These are phyloP conservation scores for Choricystis sp. DNA, from an alignment of 139 green algal genomes.

Conservation along the genomic window DNA sequence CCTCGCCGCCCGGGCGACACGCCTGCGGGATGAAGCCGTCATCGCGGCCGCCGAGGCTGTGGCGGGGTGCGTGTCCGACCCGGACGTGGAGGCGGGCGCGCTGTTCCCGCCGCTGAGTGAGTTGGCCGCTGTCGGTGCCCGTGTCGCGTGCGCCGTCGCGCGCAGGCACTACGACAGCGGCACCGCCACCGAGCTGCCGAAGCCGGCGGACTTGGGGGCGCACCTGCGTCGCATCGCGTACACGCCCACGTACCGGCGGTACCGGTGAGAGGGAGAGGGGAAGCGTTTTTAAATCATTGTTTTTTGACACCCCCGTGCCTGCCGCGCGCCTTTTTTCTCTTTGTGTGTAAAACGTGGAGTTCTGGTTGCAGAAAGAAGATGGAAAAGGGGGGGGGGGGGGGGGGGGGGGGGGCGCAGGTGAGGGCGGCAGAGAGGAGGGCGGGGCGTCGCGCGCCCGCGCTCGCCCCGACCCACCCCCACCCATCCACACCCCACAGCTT, in stretches of 20 bases:
- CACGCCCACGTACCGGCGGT: constrained; percentile 42
- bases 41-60: constrained; percentile 54
- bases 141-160: constrained; percentile 49
- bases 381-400: not conserved
- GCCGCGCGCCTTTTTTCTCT: not conserved
- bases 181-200: constrained; percentile 63
- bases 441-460: no score
- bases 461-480: no score
- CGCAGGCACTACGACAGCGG: constrained; percentile 54
- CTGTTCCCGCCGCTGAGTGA: constrained; percentile 39
- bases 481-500: not conserved
- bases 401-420: not conserved
- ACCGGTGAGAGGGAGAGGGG: constrained; percentile 18
- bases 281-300: not conserved
- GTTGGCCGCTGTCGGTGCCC: constrained; percentile 30
- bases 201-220: constrained; percentile 56
- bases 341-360: not conserved
- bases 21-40: constrained; percentile 68
- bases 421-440: not conserved
- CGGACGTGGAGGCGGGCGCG: constrained; percentile 25
- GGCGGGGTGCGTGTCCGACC: constrained; percentile 32
- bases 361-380: not conserved
- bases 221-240: constrained; percentile 42
- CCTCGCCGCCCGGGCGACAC: constrained; percentile 39
- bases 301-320: no score